Percentiles rank a stretch among this genome's conserved stretches.
These are phyloP conservation scores for Babjeviella inositovora DNA, from an alignment of 805 yeast genomes.

Conservation along the genomic window DNA sequence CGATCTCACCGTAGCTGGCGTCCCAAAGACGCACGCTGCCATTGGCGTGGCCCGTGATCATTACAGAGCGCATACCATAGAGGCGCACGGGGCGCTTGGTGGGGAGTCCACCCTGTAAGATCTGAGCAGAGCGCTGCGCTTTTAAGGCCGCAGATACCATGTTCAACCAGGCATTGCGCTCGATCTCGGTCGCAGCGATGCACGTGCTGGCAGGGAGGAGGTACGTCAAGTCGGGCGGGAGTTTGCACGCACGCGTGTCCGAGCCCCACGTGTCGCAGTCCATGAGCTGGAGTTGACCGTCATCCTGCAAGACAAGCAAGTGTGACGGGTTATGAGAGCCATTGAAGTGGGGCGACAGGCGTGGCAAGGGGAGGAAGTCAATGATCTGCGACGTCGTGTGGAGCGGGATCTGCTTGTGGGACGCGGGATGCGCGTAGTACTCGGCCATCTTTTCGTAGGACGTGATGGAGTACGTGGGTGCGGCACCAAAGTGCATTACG, in stretches of 20 bases:
- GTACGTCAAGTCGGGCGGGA: slow-evolving; percentile 76
- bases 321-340: slow-evolving; percentile 70
- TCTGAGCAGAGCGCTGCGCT: too few relatives aligned
- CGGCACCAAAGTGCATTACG: slow-evolving; percentile 60
- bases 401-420: slow-evolving; percentile 39
- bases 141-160: slow-evolving; percentile 35
- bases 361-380: slow-evolving; percentile 36
- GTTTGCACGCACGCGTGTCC: too few relatives aligned
- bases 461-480: slow-evolving; percentile 67
- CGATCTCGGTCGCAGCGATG: slow-evolving; percentile 32
- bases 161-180: too few relatives aligned
- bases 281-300: slow-evolving; percentile 51
- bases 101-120: too few relatives aligned
- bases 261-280: too few relatives aligned
- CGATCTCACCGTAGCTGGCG: slow-evolving; percentile 60
- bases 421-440: slow-evolving; percentile 47
- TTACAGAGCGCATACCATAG: slow-evolving; percentile 35
- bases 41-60: slow-evolving; percentile 77
- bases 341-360: slow-evolving; percentile 56
- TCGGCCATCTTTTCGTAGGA: slow-evolving; percentile 73
- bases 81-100: too few relatives aligned
- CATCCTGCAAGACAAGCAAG: slow-evolving; percentile 37
- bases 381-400: slow-evolving; percentile 24
- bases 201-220: slow-evolving; percentile 56
- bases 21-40: slow-evolving; percentile 80